A percentile compares a stretch with the other conserved stretches of the same genome.
Evolutionary conservation across 352 stramenopile genomes (phyloP).

Genomic region (Saprolegnia diclina): DNA sequence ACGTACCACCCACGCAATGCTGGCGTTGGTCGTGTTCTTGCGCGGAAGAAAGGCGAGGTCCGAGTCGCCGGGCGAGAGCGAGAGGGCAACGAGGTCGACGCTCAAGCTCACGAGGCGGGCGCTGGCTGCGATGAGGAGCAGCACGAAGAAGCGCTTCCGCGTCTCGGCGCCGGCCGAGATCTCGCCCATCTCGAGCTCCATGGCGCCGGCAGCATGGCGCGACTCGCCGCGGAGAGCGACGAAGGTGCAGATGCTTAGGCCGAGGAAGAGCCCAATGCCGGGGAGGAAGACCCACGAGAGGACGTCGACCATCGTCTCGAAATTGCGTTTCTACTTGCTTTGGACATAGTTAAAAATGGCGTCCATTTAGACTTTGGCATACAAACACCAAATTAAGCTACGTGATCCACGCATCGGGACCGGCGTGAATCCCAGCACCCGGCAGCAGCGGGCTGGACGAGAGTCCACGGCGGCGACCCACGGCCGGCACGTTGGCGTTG

Average conservation of each 20-base stretch:
- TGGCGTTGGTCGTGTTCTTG: constrained; percentile 28
- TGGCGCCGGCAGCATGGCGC: background rate
- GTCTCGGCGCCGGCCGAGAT: constrained; percentile 67
- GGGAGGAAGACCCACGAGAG: constrained; percentile 22
- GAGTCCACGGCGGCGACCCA: no score
- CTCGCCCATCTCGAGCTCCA: constrained; percentile 32
- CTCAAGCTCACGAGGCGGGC: constrained; percentile 34
- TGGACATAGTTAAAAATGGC: no score
- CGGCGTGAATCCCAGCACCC: no score
- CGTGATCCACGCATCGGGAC: no score
- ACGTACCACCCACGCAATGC: constrained; percentile 38
- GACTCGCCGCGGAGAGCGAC: constrained; percentile 9
- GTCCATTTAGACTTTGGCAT: no score
- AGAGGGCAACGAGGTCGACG: constrained; percentile 22
- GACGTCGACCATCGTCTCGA: constrained; percentile 19
- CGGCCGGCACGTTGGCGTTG: no score
- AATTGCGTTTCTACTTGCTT: background rate
- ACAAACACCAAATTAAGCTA: no score
- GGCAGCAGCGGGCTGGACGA: no score
- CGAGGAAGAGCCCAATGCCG: constrained; percentile 22
- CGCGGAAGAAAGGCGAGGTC: constrained; percentile 50
- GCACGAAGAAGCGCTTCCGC: constrained; percentile 60
- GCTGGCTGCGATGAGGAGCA: constrained; percentile 69
- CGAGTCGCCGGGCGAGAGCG: constrained; percentile 31
- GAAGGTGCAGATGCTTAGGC: constrained; percentile 21